Evolutionary conservation across 805 yeast species (phyloP).

Genomic region (Peterozyma xylosa): DNA sequence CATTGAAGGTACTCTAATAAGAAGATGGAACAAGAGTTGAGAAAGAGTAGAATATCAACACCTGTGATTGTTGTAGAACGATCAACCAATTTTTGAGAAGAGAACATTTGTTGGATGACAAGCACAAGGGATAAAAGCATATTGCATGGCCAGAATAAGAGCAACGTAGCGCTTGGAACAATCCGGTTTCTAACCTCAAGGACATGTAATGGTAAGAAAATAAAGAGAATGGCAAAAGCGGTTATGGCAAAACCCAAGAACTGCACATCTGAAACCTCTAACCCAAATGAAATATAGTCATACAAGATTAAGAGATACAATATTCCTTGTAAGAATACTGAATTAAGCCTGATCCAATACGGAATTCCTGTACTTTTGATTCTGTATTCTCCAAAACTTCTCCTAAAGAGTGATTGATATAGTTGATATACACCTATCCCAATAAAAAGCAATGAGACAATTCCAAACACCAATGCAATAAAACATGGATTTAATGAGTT

Average conservation of each 20-base stretch:
- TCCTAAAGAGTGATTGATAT: constrained; percentile 1
- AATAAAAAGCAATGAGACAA: constrained; percentile 7
- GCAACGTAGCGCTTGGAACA: constrained; percentile 28
- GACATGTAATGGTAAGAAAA: constrained; percentile 34
- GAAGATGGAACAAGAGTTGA: constrained; percentile 25
- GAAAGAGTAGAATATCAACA: constrained; percentile 28
- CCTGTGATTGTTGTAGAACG: constrained; percentile 26
- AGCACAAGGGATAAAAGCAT: constrained; percentile 7
- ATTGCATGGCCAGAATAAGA: constrained; percentile 32
- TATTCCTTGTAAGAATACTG: constrained; percentile 6
- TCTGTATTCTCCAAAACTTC: constrained; percentile 1
- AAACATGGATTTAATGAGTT: constrained; percentile 24
- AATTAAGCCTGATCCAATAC: constrained; percentile 8
- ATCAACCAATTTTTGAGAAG: constrained; percentile 9
- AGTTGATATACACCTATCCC: constrained; percentile 17
- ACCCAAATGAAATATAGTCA: not conserved
- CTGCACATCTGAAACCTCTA: constrained; percentile 1
- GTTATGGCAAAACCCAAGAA: constrained; percentile 9
- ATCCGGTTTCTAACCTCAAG: constrained; percentile 33
- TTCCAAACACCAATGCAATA: constrained; percentile 13
- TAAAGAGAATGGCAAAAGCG: constrained; percentile 10
- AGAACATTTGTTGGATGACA: constrained; percentile 6
- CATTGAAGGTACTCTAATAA: constrained; percentile 26
- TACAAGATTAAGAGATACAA: constrained; percentile 4
- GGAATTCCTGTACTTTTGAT: not conserved